These are phyloP conservation scores for Cutaneotrichosporon sp. DNA, from an alignment of 1,284 basidiomycete genomes.

Conservation along the genomic window DNA sequence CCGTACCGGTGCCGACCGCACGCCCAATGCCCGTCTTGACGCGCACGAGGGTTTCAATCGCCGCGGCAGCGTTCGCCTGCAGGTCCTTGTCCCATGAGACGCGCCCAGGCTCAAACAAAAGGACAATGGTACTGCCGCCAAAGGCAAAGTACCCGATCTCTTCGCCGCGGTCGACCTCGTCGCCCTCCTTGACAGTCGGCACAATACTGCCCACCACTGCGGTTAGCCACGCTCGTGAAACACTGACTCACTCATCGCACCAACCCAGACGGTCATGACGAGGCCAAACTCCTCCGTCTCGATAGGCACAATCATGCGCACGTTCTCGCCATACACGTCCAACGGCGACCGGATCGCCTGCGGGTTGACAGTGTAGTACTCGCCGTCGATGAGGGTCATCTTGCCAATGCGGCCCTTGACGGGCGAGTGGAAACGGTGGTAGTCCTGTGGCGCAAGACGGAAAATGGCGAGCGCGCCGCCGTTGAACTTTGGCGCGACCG, in stretches of 20 bases:
- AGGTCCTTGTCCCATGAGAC: slow-evolving; percentile 89
- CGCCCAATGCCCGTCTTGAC: slow-evolving; percentile 77
- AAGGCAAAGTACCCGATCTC: slow-evolving; percentile 94
- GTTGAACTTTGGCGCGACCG: slow-evolving; percentile 62
- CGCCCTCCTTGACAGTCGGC: slow-evolving; percentile 77
- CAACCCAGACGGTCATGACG: slow-evolving; percentile 82
- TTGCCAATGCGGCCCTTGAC: slow-evolving; percentile 76
- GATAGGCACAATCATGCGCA: slow-evolving; percentile 79
- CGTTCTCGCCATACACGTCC: slow-evolving; percentile 94
- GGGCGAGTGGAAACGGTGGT: slow-evolving; percentile 92
- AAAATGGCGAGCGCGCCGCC: slow-evolving; percentile 74
- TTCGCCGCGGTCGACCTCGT: slow-evolving; percentile 70
- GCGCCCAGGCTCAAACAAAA: slow-evolving; percentile 73
- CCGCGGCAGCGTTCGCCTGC: slow-evolving; percentile 71
- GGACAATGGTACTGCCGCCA: slow-evolving; percentile 86
- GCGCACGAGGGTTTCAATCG: slow-evolving; percentile 79
- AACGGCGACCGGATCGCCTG: slow-evolving; percentile 51
- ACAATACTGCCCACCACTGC: slow-evolving; percentile 78
- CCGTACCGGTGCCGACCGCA: neutral
- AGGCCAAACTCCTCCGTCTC: slow-evolving; percentile 78
- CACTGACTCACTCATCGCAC: slow-evolving; percentile 65
- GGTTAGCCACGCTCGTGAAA: slow-evolving; percentile 17
- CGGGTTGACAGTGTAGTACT: slow-evolving; percentile 86
- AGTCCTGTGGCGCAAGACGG: slow-evolving; percentile 89
- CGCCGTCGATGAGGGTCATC: slow-evolving; percentile 73